These are phyloP conservation scores for Alternaria ethzedia DNA, from an alignment of 2,329 filamentous ascomycete genomes.

Conservation along the genomic window DNA sequence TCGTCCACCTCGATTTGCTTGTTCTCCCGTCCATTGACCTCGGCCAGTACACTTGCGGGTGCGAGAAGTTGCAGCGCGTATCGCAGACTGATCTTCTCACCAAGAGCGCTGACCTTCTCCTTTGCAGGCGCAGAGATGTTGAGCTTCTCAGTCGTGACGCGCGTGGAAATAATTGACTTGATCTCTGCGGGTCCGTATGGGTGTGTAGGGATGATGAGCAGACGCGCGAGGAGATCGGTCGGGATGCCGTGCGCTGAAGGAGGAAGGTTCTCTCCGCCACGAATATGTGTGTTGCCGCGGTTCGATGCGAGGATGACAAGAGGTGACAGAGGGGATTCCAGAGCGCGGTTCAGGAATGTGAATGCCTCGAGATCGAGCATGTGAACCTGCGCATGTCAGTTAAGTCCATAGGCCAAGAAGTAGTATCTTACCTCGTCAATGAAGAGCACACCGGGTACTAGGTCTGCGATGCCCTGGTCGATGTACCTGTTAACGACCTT, in stretches of 20 bases:
- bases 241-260: constrained; percentile 88
- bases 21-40: constrained; percentile 62
- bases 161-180: constrained; percentile 85
- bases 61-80: constrained; percentile 93
- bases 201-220: constrained; percentile 95
- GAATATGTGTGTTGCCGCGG: constrained; percentile 90
- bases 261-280: constrained; percentile 72
- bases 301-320: constrained; percentile 98
- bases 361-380: constrained; percentile 99
- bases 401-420: background rate
- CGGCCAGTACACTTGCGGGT: constrained; percentile 87
- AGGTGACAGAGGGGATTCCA: constrained; percentile 92
- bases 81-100: constrained; percentile 85
- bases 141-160: constrained; percentile 81
- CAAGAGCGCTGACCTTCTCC: constrained; percentile 84
- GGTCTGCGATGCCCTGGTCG: constrained; percentile 94
- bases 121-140: constrained; percentile 81
- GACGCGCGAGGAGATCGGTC: constrained; percentile 87
- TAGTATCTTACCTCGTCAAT: constrained; percentile 84
- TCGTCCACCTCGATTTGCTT: constrained; percentile 61
- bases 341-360: constrained; percentile 97
- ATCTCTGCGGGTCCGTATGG: constrained; percentile 90
- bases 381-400: constrained; percentile 71
- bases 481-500: constrained; percentile 99
- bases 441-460: constrained; percentile 97